These are phyloP conservation scores for Mrakia blollopis DNA, from an alignment of 768 basidiomycete species.

Conservation along the genomic window DNA sequence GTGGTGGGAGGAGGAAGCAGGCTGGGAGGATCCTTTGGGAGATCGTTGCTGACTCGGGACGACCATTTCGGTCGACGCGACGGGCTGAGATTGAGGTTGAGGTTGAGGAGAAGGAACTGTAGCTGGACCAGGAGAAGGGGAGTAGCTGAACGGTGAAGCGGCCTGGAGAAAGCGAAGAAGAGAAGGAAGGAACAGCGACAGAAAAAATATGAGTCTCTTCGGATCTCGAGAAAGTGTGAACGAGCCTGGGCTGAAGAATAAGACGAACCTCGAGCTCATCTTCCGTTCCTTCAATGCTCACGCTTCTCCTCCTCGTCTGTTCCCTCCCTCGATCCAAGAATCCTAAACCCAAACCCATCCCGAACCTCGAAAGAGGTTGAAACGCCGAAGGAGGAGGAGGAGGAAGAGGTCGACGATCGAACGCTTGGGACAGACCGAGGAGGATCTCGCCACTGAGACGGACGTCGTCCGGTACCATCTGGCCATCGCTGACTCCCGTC, in stretches of 20 bases:
- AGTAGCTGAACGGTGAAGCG: conserved; percentile 1
- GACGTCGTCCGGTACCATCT: not conserved
- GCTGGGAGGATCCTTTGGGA: not conserved
- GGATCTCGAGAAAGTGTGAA: not conserved
- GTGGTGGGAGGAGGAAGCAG: not conserved
- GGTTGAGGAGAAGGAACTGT: not conserved
- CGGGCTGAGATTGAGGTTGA: not conserved
- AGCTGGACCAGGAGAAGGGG: not conserved
- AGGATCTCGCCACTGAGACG: not conserved
- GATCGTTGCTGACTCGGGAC: not conserved
- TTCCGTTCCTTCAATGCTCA: not conserved
- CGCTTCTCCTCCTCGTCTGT: not conserved
- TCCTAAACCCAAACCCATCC: not conserved
- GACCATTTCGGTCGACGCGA: not conserved
- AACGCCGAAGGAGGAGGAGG: too few species aligned
- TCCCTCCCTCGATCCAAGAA: not conserved
- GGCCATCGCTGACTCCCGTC: not conserved
- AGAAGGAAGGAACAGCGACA: not conserved
- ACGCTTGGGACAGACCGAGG: not conserved
- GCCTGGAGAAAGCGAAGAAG: conserved; percentile 3
- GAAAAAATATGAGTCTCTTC: not conserved
- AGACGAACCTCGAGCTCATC: conserved; percentile 5
- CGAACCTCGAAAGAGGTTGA: not conserved
- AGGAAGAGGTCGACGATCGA: not conserved
- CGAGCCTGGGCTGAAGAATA: not conserved